Evolutionary conservation across 257 asterid genomes (phyloP), one percentile per base, ranked within the genome.

Genomic region (Paraleonurus japonicus): DNA sequence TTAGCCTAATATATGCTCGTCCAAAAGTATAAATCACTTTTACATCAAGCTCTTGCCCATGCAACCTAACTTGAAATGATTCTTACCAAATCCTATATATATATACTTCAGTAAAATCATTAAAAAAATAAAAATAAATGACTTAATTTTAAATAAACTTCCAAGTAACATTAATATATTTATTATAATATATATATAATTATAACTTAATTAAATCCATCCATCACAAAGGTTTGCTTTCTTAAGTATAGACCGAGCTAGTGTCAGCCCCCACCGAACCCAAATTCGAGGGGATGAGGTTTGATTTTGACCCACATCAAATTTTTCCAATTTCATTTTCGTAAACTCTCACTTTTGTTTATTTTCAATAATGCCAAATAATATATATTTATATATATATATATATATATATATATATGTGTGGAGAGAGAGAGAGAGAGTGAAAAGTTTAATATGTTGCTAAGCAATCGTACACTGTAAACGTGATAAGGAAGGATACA

Each of bases 401-500:
- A 41, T n/a, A n/a, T n/a, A n/a, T n/a, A n/a, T n/a, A n/a, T n/a
- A n/a, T n/a, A n/a, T n/a, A n/a, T n/a, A n/a, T n/a, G n/a, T n/a
- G n/a, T n/a, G n/a, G n/a, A n/a, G n/a, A n/a, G n/a, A n/a, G n/a
- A n/a, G n/a, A n/a, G n/a, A n/a, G n/a, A n/a, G n/a, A n/a, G n/a
- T n/a, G n/a, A 33, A 50, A 37, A 50, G 69, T 60, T 58, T 17
- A 22, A 58, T 58, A 67, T 16, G 54, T 45, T 45, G 16, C 39
- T 45, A 32, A 41, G 69, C 16, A 65, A 28, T 12, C 55, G 53
- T 69, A 71, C 30, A 17, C 45, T 23, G n/a, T 11, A 50, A 78
- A 78, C 69, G 82, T 67, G 82, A 67, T 65, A 61, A 10, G 16
- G n/a, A 67, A 67, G 62, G 66, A 32, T 30, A n/a, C 67, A 61